Evolutionary conservation across 2,329 filamentous ascomycete species (phyloP).

Genomic region (Uncinocarpus reesii): DNA sequence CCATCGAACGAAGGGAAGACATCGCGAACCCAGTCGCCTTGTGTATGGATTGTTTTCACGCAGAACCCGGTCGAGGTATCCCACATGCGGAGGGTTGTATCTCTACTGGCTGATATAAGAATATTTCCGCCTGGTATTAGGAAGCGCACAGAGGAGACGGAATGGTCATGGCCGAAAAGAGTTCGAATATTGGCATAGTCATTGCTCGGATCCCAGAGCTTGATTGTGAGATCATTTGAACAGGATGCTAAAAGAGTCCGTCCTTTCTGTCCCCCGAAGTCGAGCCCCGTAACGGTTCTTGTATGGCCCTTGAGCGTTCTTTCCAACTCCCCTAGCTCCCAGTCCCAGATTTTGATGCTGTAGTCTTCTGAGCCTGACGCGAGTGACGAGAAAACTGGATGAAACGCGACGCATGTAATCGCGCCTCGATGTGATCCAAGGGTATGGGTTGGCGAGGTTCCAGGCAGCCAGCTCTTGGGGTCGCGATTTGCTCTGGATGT

Average conservation of each 20-base stretch:
- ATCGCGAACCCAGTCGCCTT: slow-evolving; percentile 84
- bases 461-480: slow-evolving; percentile 76
- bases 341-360: slow-evolving; percentile 96
- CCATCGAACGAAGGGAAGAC: slow-evolving; percentile 75
- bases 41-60: slow-evolving; percentile 76
- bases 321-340: slow-evolving; percentile 85
- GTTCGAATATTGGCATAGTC: slow-evolving; percentile 95
- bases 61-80: slow-evolving; percentile 89
- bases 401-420: slow-evolving; percentile 82
- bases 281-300: slow-evolving; percentile 74
- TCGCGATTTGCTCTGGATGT: slow-evolving; percentile 73
- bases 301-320: slow-evolving; percentile 87
- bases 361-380: slow-evolving; percentile 86
- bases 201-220: slow-evolving; percentile 84
- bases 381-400: slow-evolving; percentile 80
- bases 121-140: slow-evolving; percentile 78
- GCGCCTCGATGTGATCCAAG: slow-evolving; percentile 72
- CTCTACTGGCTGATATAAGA: slow-evolving; percentile 74
- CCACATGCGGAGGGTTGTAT: slow-evolving; percentile 80
- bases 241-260: slow-evolving; percentile 72
- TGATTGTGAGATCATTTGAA: slow-evolving; percentile 83
- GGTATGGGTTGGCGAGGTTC: slow-evolving; percentile 66
- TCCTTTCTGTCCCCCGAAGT: slow-evolving; percentile 77
- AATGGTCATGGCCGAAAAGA: slow-evolving; percentile 83
- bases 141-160: slow-evolving; percentile 78